These are phyloP conservation scores for Daldinia grandis DNA, from an alignment of 495 filamentous ascomycete genomes.

Conservation along the genomic window DNA sequence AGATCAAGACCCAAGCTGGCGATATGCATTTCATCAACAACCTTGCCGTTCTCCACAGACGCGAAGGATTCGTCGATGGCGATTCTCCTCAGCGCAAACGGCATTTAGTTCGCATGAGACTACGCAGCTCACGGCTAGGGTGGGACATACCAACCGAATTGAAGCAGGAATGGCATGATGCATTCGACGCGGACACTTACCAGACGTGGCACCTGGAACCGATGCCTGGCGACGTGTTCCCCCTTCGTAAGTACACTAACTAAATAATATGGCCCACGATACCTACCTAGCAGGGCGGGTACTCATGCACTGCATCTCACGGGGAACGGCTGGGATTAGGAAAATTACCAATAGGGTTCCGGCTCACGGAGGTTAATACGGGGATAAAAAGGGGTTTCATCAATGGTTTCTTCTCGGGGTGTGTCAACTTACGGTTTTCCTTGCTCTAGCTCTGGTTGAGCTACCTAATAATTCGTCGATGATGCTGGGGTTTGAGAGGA, in stretches of 20 bases:
- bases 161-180: conserved; percentile 53
- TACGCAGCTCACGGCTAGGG: conserved; percentile 54
- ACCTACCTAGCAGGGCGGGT: conserved; percentile 8
- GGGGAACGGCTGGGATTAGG: background rate
- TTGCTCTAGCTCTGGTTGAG: background rate
- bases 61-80: conserved; percentile 66
- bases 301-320: conserved; percentile 23
- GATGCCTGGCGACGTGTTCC: conserved; percentile 60
- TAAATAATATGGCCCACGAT: conserved; percentile 36
- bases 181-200: conserved; percentile 51
- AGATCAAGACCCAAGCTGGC: conserved; percentile 63
- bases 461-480: background rate
- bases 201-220: conserved; percentile 61
- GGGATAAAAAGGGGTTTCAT: conserved; percentile 7
- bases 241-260: conserved; percentile 59
- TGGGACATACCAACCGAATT: conserved; percentile 58
- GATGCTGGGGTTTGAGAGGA: background rate
- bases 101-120: conserved; percentile 62
- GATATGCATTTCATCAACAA: conserved; percentile 84
- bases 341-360: conserved; percentile 16
- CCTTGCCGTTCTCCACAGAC: conserved; percentile 71
- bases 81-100: conserved; percentile 51
- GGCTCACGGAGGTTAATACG: conserved; percentile 2
- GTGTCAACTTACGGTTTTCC: background rate
- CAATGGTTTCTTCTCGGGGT: background rate